Conservation (phyloP, 2,329 filamentous ascomycete species). For the Blastomyces gilchristii region DNA sequence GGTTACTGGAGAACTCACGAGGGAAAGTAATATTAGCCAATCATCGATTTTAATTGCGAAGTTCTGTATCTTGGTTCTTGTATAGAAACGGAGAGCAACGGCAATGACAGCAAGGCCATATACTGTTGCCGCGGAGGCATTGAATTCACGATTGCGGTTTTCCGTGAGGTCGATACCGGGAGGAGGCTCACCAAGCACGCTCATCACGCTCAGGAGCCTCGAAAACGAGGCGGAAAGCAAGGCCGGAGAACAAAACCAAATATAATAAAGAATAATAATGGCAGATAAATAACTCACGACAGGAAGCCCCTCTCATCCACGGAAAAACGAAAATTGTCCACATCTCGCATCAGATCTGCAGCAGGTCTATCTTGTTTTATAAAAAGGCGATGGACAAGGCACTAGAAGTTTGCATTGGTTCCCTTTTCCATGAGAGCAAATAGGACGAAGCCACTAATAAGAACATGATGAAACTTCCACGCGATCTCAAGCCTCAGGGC, state of each 20-base stretch:
- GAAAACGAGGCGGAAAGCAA: neutral
- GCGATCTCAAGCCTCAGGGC: neutral
- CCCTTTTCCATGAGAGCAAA: neutral
- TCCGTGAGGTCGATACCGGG: slow-evolving; percentile 12
- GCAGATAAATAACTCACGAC: neutral
- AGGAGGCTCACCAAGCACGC: slow-evolving; percentile 1
- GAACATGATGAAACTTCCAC: neutral
- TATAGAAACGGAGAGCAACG: slow-evolving; percentile 12
- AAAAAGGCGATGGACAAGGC: neutral
- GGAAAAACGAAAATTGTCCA: neutral
- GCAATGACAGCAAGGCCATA: slow-evolving; percentile 12
- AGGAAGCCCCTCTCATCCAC: neutral
- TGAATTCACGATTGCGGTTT: slow-evolving; percentile 9
- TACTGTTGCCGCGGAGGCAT: slow-evolving; percentile 6
- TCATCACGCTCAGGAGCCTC: neutral
- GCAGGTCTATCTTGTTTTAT: neutral
- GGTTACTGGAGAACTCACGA: slow-evolving; percentile 8
- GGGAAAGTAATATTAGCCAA: slow-evolving; percentile 11
- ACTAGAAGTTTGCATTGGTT: neutral
- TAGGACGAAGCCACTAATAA: neutral
- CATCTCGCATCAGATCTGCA: neutral
- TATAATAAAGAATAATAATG: neutral
- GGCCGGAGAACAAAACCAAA: neutral
- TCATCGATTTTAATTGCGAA: slow-evolving; percentile 12
- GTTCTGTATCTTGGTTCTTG: slow-evolving; percentile 8